phyloP scores from a whole-genome alignment of 2,329 filamentous ascomycete species.

The Penicillium sp. region DNA sequence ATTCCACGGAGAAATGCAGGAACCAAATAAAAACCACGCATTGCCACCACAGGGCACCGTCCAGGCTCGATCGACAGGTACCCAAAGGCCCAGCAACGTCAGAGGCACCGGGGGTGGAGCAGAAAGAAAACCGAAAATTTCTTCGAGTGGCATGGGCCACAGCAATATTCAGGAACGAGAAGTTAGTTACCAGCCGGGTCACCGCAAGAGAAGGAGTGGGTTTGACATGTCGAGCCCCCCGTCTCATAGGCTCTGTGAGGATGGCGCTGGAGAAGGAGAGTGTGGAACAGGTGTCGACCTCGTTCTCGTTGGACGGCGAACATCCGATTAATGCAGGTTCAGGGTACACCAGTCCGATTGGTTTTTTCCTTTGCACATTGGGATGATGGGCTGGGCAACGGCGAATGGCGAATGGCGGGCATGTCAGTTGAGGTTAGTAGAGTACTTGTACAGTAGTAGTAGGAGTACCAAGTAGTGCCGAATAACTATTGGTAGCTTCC shows the following conservation, averaged over 20 bases:
- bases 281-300: slow-evolving; percentile 5
- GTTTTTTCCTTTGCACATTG: neutral
- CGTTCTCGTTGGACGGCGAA: neutral
- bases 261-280: neutral
- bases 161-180: slow-evolving; percentile 6
- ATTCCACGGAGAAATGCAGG: neutral
- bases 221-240: slow-evolving; percentile 1
- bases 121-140: slow-evolving; percentile 3
- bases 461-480: neutral
- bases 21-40: slow-evolving; percentile 5
- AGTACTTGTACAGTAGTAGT: neutral
- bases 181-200: too few relatives aligned
- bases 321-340: neutral
- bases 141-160: neutral
- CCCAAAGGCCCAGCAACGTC: slow-evolving; percentile 19
- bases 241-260: slow-evolving; percentile 1
- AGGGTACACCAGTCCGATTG: neutral
- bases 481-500: neutral
- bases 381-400: neutral
- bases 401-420: neutral
- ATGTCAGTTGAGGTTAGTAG: too few relatives aligned
- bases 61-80: slow-evolving; percentile 26
- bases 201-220: neutral
- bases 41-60: slow-evolving; percentile 12
- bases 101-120: slow-evolving; percentile 15